These are phyloP conservation scores for Rhodotorula sp. DNA, from an alignment of 1,284 basidiomycete genomes.

Conservation along the genomic window DNA sequence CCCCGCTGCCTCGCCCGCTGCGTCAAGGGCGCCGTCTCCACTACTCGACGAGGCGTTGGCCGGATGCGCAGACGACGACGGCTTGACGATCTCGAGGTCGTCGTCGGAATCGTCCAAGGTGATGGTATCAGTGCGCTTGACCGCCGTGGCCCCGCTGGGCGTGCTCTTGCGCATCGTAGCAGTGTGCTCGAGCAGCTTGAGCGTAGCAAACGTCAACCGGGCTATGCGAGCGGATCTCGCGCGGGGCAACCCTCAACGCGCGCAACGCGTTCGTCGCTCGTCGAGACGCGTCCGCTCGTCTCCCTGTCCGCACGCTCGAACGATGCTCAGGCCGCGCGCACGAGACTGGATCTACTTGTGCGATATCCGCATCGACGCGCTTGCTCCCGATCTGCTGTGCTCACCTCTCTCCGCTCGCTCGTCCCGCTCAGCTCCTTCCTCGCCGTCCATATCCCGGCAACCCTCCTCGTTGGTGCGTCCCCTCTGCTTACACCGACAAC, in stretches of 20 bases:
- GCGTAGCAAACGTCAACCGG: not conserved
- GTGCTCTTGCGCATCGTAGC: not conserved
- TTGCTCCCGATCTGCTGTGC: constrained; percentile 43
- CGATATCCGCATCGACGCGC: not conserved
- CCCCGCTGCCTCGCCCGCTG: not conserved
- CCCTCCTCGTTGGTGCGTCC: constrained; percentile 57
- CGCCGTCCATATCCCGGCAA: constrained; percentile 64
- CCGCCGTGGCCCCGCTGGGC: not conserved
- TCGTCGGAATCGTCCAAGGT: not conserved
- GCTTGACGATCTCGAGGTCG: constrained; percentile 4
- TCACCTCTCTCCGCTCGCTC: not conserved
- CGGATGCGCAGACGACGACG: not conserved
- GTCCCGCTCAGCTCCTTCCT: constrained; percentile 27
- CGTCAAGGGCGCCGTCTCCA: not conserved
- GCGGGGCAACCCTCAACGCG: not conserved
- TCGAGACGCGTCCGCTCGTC: not conserved
- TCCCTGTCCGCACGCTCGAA: not conserved
- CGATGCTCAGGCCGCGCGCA: constrained; percentile 10
- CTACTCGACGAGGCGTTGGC: not conserved
- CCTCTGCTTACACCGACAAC: not conserved
- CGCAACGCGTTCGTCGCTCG: not conserved
- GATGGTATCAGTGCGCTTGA: constrained; percentile 3
- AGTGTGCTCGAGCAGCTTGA: not conserved
- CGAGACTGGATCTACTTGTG: constrained; percentile 37
- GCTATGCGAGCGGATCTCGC: not conserved